phyloP scores from a whole-genome alignment of 1,284 basidiomycete species.

The Naganishia sp. region DNA sequence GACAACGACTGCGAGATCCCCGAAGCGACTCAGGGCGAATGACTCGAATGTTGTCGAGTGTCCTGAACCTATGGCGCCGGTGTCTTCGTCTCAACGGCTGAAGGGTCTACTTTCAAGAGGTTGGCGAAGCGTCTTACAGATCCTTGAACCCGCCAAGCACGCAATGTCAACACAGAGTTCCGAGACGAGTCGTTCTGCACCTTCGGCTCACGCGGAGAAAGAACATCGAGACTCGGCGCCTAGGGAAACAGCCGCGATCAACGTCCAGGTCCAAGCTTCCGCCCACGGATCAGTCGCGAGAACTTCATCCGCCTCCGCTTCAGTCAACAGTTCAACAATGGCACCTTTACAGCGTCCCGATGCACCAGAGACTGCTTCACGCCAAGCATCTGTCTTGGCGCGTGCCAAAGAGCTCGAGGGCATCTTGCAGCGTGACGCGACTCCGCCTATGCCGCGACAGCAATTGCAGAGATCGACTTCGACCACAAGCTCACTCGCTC shows the following conservation, averaged over 20 bases:
- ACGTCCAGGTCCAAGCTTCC: not conserved
- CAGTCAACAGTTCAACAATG: too few species aligned
- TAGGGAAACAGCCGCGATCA: not conserved
- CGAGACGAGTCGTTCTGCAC: not conserved
- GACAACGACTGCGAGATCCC: not conserved
- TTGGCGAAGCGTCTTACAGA: constrained; percentile 16
- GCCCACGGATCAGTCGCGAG: not conserved
- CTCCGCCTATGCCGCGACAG: not conserved
- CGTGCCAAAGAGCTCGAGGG: constrained; percentile 11
- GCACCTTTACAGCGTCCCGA: too few species aligned
- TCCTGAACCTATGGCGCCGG: not conserved
- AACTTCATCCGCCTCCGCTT: not conserved
- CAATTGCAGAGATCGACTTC: not conserved
- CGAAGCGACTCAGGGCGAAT: constrained; percentile 13
- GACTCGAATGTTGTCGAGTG: constrained; percentile 11
- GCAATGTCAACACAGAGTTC: not conserved
- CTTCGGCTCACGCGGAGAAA: too few species aligned
- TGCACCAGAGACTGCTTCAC: too few species aligned
- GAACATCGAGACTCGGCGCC: not conserved
- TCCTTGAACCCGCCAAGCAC: constrained; percentile 2
- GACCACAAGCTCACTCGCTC: not conserved
- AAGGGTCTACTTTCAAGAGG: constrained; percentile 8
- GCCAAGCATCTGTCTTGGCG: constrained; percentile 15
- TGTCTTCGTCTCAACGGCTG: constrained; percentile 4
- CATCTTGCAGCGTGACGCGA: not conserved